Evolutionary conservation across 495 filamentous ascomycete species (phyloP), one percentile per base, ranked within the genome.

Genomic region (Penicillium robsamsonii): DNA sequence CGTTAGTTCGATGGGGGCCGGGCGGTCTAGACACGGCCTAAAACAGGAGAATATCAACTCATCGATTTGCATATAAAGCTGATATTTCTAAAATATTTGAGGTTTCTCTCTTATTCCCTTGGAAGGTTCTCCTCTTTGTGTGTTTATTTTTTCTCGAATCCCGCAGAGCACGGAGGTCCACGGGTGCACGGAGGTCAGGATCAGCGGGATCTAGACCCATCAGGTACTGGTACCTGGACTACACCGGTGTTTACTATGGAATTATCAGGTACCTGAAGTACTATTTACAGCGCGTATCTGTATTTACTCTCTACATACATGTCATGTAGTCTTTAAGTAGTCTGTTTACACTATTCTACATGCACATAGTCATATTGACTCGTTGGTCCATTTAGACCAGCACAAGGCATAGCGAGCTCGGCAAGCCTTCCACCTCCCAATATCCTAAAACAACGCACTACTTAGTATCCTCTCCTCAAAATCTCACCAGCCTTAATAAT

Each of bases 11-110:
- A 61, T 55, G 53, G 64, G 58, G 56, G 55, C 50, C 45, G 63
- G 63, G 62, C 65, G 65, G 65, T 68, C 65, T 68, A 68, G 65
- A 68, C 62, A 55, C 50, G 18, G 48, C 41, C 62, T 63, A 55
- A 68, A 66, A 65, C 65, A 56, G 52, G 48, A 57, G 61, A 6
- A 30, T 52, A 44, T 62, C 35, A 42, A 22, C 13, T 45, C 11
- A 27, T 38, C 4, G 46, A 35, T 42, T 17, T 2, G 15, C 5
- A 46, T 5, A n/a, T 47, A 49, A 17, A 46, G 5, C 30, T 20
- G 20, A 50, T 18, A 20, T 30, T 33, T 35, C 10, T 5, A 11
- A 50, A 4, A 10, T 25, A 7, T 24, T 30, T 56, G 22, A 33
- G 27, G 29, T 18, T 27, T 35, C 22, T 47, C 29, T 42, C 12